Evolutionary conservation across 2,329 filamentous ascomycete genomes (phyloP), one percentile per base, ranked within the genome.

Genomic region (Aureobasidium sp.): DNA sequence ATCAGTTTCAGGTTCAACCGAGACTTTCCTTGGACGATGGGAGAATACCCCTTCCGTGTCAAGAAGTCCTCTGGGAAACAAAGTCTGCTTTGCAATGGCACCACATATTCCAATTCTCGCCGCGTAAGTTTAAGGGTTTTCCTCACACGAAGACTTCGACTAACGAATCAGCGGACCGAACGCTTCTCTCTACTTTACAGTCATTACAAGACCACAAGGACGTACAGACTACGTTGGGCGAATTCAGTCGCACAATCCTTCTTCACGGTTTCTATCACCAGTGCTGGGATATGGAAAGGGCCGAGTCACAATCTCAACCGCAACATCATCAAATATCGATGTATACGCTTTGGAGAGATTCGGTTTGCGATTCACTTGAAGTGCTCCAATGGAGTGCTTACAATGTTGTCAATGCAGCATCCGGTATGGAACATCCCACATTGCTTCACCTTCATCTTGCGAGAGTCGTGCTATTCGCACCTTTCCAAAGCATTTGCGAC

Each of bases 321-420:
- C 34, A n/a, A n/a, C 30, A 21, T 1, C 45, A 39, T 11, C 65
- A 69, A 2, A 72, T 74, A 19, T 68, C 70, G 1, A 68, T 71
- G 2, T 77, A 73, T 57, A 71, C 72, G 0, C 75, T 74, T 27
- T 77, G 74, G 73, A 66, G 71, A 12, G 75, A 75, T 38, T 68
- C 70, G 3, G 65, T 70, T 14, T 71, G 72, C 37, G 74, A 76
- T 50, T 73, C 69, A 37, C 59, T 82, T 2, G 79, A 82, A 54
- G 71, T 80, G 1, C 67, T 82, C 2, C 78, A 82, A 59, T 81
- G 79, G 79, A 70, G 73, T 16, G 79, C 79, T 2, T 79, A 79
- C 57, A 74, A 71, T 37, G 71, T 70, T 0, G 73, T 78, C 25
- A 74, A 75, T 4, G 71, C 71, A 44, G 65, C 71, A 1, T 68